phyloP scores from a whole-genome alignment of 2,329 filamentous ascomycete genomes.

The Botrytis tulipae region DNA sequence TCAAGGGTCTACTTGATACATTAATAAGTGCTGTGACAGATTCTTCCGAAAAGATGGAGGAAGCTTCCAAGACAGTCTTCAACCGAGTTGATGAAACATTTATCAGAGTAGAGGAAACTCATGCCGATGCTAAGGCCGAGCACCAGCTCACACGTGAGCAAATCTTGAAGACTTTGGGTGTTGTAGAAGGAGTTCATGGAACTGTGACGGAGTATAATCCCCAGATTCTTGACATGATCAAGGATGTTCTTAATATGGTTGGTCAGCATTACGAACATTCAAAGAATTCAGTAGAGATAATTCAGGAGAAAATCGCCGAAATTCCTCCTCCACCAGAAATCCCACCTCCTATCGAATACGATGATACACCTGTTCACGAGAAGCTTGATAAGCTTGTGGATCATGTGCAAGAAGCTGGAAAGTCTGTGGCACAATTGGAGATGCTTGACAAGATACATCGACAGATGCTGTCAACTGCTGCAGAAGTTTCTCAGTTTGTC shows the following conservation, averaged over 20 bases:
- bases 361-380: slow-evolving; percentile 59
- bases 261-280: slow-evolving; percentile 87
- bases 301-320: slow-evolving; percentile 58
- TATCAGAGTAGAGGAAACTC: slow-evolving; percentile 70
- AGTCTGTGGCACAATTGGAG: slow-evolving; percentile 72
- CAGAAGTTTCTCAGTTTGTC: slow-evolving; percentile 81
- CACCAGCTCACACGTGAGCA: slow-evolving; percentile 82
- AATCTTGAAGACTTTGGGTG: slow-evolving; percentile 69
- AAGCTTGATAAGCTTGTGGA: slow-evolving; percentile 58
- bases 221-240: slow-evolving; percentile 80
- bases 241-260: slow-evolving; percentile 80
- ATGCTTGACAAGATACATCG: slow-evolving; percentile 86
- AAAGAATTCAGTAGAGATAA: slow-evolving; percentile 58
- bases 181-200: slow-evolving; percentile 73
- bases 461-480: slow-evolving; percentile 80
- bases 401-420: slow-evolving; percentile 63
- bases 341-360: slow-evolving; percentile 60
- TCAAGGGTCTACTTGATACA: slow-evolving; percentile 81
- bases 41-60: slow-evolving; percentile 80
- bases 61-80: slow-evolving; percentile 85
- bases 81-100: slow-evolving; percentile 77
- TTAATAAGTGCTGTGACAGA: slow-evolving; percentile 79
- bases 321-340: slow-evolving; percentile 53
- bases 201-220: slow-evolving; percentile 83
- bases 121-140: slow-evolving; percentile 71